phyloP scores from a whole-genome alignment of 2,329 filamentous ascomycete species.

The Colletotrichum eleusines region DNA sequence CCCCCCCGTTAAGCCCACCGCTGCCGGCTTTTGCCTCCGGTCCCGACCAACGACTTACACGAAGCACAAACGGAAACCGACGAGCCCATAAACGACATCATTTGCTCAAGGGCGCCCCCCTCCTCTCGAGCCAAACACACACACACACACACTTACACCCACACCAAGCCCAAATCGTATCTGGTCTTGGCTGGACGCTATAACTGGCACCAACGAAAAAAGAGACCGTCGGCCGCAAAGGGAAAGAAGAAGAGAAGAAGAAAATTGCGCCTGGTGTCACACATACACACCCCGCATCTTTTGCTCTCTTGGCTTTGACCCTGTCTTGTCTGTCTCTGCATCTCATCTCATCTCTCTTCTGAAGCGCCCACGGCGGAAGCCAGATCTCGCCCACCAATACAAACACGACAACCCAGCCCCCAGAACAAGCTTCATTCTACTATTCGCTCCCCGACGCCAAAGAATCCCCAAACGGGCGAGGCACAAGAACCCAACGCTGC shows the following conservation, averaged over 20 bases:
- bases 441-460: conserved; percentile 13
- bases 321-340: conserved; percentile 8
- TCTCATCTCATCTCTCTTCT: neutral
- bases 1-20: conserved; percentile 19
- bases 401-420: conserved; percentile 3
- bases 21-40: neutral
- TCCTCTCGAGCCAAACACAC: neutral
- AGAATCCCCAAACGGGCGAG: conserved; percentile 10
- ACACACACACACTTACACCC: neutral
- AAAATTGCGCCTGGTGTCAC: neutral
- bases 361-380: conserved; percentile 6
- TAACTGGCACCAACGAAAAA: neutral
- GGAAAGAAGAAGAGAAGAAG: neutral
- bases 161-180: conserved; percentile 1
- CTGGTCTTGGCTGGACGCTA: conserved; percentile 1
- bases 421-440: conserved; percentile 22
- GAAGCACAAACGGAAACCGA: neutral
- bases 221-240: neutral
- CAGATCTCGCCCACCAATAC: conserved; percentile 12
- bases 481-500: conserved; percentile 1
- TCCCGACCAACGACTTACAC: conserved; percentile 14
- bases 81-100: neutral
- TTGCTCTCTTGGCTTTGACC: conserved; percentile 8
- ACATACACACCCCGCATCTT: conserved; percentile 10
- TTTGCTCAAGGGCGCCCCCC: neutral